Percentiles rank a stretch among this genome's conserved stretches.
Evolutionary conservation across 352 stramenopile species (phyloP).

Genomic region (Halophytophthora polymorphica): DNA sequence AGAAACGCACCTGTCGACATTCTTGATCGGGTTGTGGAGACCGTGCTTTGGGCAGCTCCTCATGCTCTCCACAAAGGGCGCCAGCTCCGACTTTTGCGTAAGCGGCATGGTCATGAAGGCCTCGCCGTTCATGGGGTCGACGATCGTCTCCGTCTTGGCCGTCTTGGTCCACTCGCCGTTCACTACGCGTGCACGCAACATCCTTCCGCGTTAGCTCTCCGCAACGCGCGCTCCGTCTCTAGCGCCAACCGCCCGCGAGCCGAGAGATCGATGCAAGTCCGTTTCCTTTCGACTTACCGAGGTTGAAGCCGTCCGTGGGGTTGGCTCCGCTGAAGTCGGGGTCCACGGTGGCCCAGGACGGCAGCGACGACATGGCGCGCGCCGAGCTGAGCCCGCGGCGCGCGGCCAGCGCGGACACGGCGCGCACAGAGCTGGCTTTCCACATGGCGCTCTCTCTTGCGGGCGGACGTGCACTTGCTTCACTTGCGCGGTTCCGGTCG

Average conservation of each 20-base stretch:
- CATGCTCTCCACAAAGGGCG: constrained; percentile 93
- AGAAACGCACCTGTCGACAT: constrained; percentile 89
- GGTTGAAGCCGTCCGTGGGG: constrained; percentile 87
- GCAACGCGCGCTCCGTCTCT: neutral
- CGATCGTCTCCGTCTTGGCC: constrained; percentile 75
- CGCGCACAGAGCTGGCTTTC: constrained; percentile 20
- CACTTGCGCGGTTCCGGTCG: constrained; percentile 2
- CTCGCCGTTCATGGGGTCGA: constrained; percentile 94
- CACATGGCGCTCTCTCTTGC: constrained; percentile 12
- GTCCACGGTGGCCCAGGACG: constrained; percentile 93
- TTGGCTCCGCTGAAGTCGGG: constrained; percentile 75
- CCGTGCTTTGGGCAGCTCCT: constrained; percentile 93
- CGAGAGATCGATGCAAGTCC: neutral
- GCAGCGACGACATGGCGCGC: constrained; percentile 59
- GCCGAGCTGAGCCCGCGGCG: constrained; percentile 21
- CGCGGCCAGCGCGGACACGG: constrained; percentile 23
- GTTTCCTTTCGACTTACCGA: constrained; percentile 39
- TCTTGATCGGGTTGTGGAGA: constrained; percentile 98
- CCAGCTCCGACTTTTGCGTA: constrained; percentile 87
- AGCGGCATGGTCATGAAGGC: constrained; percentile 93
- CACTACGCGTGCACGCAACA: constrained; percentile 36
- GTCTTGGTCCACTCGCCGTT: constrained; percentile 87
- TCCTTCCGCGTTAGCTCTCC: neutral
- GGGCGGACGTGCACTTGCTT: too few relatives aligned
- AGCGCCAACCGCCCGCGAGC: neutral